Evolutionary conservation across 805 yeast species (phyloP).

Genomic region (Candida bentonensis): DNA sequence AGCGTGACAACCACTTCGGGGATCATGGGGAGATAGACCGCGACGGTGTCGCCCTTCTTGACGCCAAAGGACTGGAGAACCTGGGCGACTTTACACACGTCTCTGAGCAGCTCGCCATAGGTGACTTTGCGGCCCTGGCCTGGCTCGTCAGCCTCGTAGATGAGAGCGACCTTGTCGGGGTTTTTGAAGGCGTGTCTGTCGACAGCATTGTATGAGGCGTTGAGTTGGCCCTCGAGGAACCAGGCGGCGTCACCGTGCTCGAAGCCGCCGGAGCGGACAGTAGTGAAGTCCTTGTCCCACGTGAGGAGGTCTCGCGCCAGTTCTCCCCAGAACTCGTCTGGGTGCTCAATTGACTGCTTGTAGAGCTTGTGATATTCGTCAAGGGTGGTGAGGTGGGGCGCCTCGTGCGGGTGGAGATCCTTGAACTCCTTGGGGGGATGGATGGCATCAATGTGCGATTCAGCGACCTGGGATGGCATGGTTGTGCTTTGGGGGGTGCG

Average conservation of each 20-base stretch:
- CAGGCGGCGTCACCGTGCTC: constrained; percentile 36
- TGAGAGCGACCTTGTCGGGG: constrained; percentile 60
- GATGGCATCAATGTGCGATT: constrained; percentile 9
- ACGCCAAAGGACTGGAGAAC: constrained; percentile 54
- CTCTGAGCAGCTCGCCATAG: constrained; percentile 54
- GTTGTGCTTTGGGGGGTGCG: not conserved
- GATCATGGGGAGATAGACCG: constrained; percentile 77
- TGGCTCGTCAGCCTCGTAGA: constrained; percentile 74
- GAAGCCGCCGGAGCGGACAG: constrained; percentile 10
- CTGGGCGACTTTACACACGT: constrained; percentile 60
- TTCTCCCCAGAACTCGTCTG: constrained; percentile 40
- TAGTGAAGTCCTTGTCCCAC: constrained; percentile 41
- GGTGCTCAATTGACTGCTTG: constrained; percentile 42
- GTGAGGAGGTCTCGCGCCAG: constrained; percentile 34
- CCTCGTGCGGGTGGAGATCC: constrained; percentile 4
- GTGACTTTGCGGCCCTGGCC: constrained; percentile 47
- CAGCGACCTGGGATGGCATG: constrained; percentile 6
- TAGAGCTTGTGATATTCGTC: constrained; percentile 38
- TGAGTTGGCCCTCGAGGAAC: constrained; percentile 69
- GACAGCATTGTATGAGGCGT: constrained; percentile 69
- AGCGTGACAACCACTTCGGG: constrained; percentile 65
- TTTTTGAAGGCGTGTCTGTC: constrained; percentile 63
- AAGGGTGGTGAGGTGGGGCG: constrained; percentile 28
- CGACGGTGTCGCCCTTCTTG: constrained; percentile 72
- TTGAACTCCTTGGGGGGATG: constrained; percentile 16